These are phyloP conservation scores for Fraxinus latifolia DNA, from an alignment of 305 asterid species.

Conservation along the genomic window DNA sequence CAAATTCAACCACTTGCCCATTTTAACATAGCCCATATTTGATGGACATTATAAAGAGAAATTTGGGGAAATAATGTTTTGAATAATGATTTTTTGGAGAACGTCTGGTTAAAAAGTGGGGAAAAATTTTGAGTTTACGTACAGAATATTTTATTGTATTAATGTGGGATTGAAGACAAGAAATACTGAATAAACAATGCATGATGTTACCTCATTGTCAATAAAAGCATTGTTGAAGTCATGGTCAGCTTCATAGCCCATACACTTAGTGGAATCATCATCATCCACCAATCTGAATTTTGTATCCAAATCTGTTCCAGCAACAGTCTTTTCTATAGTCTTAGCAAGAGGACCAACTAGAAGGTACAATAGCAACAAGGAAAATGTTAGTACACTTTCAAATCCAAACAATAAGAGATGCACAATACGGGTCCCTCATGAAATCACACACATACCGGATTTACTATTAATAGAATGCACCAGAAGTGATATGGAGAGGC, in stretches of 20 bases:
- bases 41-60: no score
- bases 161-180: background rate
- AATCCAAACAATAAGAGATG: constrained; percentile 17
- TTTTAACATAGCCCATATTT: no score
- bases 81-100: no score
- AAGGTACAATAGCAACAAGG: constrained; percentile 25
- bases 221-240: constrained; percentile 30
- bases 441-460: constrained; percentile 2
- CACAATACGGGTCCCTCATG: constrained; percentile 11
- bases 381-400: constrained; percentile 17
- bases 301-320: constrained; percentile 54
- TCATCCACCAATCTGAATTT: constrained; percentile 52
- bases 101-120: no score
- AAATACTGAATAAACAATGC: background rate
- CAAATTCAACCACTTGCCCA: background rate
- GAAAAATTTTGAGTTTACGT: no score
- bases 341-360: constrained; percentile 56
- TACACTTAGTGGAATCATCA: constrained; percentile 42
- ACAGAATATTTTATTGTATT: no score
- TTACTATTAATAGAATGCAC: background rate
- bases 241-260: constrained; percentile 34
- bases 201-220: constrained; percentile 44
- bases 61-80: no score
- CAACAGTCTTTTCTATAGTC: constrained; percentile 44
- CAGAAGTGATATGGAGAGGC: background rate